Evolutionary conservation across 2,329 filamentous ascomycete species (phyloP).

Genomic region (Colletotrichum incanum): DNA sequence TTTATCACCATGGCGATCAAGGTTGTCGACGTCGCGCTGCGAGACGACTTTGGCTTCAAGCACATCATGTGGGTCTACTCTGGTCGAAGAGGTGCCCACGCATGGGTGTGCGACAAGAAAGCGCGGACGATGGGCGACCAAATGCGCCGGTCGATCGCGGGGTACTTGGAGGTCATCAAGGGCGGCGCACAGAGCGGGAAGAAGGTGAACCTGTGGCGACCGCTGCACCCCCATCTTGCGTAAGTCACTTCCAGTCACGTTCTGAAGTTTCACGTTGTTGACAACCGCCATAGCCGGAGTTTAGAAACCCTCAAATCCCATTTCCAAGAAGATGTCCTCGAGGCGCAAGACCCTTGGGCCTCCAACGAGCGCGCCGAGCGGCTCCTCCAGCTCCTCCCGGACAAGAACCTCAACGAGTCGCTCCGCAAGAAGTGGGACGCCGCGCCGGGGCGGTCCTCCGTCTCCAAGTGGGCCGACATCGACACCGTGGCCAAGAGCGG

Average conservation of each 20-base stretch:
- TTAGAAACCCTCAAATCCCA: conserved; percentile 87
- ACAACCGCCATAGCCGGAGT: conserved; percentile 73
- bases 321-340: conserved; percentile 87
- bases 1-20: conserved; percentile 99
- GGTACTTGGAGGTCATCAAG: conserved; percentile 91
- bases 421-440: conserved; percentile 93
- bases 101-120: conserved; percentile 95
- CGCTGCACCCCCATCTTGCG: conserved; percentile 90
- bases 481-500: conserved; percentile 86
- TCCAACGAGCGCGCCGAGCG: conserved; percentile 79
- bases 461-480: conserved; percentile 94
- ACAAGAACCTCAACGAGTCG: conserved; percentile 82
- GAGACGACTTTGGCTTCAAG: conserved; percentile 96
- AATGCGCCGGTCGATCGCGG: conserved; percentile 86
- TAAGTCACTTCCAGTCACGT: conserved; percentile 55
- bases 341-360: conserved; percentile 89
- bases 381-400: conserved; percentile 88
- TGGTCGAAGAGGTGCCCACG: conserved; percentile 94
- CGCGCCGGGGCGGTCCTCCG: conserved; percentile 81
- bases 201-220: conserved; percentile 86
- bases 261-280: conserved; percentile 33
- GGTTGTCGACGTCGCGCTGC: conserved; percentile 87
- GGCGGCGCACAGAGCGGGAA: conserved; percentile 90
- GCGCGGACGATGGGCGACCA: conserved; percentile 89
- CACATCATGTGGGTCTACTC: conserved; percentile 99